phyloP scores from a whole-genome alignment of 2,329 filamentous ascomycete genomes.

The Fusarium falciforme region DNA sequence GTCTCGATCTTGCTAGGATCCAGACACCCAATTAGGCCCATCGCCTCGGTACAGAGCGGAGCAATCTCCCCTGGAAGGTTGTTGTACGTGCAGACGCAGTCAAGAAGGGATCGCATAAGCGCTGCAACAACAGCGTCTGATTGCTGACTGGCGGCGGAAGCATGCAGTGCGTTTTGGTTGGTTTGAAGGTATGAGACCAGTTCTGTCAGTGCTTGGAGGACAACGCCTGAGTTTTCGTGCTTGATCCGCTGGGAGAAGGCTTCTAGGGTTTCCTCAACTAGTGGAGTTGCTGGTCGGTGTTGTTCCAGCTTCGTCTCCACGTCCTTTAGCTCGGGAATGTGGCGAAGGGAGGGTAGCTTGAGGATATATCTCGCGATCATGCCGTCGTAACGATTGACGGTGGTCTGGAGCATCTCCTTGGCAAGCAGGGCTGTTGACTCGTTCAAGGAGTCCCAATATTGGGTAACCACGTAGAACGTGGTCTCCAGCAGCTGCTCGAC shows the following conservation, averaged over 20 bases:
- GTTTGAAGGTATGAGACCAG: slow-evolving; percentile 77
- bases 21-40: slow-evolving; percentile 90
- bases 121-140: slow-evolving; percentile 79
- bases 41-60: slow-evolving; percentile 79
- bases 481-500: slow-evolving; percentile 85
- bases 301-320: slow-evolving; percentile 74
- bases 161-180: slow-evolving; percentile 83
- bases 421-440: slow-evolving; percentile 69
- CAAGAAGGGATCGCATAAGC: slow-evolving; percentile 82
- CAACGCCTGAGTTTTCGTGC: slow-evolving; percentile 88
- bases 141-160: slow-evolving; percentile 84
- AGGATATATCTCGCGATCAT: slow-evolving; percentile 75
- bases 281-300: slow-evolving; percentile 64
- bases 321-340: slow-evolving; percentile 75
- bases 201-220: slow-evolving; percentile 83
- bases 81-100: slow-evolving; percentile 86
- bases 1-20: slow-evolving; percentile 91
- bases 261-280: slow-evolving; percentile 69
- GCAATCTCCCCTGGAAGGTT: slow-evolving; percentile 74
- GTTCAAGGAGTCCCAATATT: slow-evolving; percentile 80
- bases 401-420: slow-evolving; percentile 69
- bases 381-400: slow-evolving; percentile 72
- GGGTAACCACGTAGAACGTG: slow-evolving; percentile 87
- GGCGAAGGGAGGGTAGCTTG: slow-evolving; percentile 81
- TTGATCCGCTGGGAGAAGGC: slow-evolving; percentile 79